A percentile compares a stretch with the other conserved stretches of the same genome.
phyloP scores from a whole-genome alignment of 495 filamentous ascomycete genomes.

The Neurospora sublineolata region DNA sequence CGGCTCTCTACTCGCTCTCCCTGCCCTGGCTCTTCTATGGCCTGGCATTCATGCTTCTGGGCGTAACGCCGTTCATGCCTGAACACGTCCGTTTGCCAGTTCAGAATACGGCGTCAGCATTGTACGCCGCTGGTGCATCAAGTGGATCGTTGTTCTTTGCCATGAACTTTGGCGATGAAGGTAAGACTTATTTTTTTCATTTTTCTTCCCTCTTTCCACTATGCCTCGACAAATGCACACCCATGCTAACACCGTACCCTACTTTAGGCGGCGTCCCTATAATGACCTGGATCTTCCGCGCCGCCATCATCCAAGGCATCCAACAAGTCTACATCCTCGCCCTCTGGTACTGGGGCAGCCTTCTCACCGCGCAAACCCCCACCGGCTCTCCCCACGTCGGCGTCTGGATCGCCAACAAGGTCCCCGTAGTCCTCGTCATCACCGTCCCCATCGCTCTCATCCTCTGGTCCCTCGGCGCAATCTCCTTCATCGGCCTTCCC shows the following conservation, averaged over 20 bases:
- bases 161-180: slow-evolving; percentile 55
- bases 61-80: slow-evolving; percentile 43
- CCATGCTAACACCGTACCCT: not conserved
- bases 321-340: slow-evolving; percentile 50
- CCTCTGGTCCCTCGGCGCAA: slow-evolving; percentile 37
- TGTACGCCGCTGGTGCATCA: slow-evolving; percentile 48
- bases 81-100: slow-evolving; percentile 35
- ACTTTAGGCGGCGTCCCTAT: slow-evolving; percentile 38
- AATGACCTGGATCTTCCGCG: slow-evolving; percentile 52
- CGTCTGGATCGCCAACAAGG: slow-evolving; percentile 13
- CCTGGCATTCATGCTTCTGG: slow-evolving; percentile 49
- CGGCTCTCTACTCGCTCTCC: slow-evolving; percentile 34
- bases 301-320: slow-evolving; percentile 50
- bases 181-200: slow-evolving; percentile 1
- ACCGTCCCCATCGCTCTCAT: slow-evolving; percentile 39
- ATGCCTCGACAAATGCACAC: not conserved
- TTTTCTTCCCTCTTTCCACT: not conserved
- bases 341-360: slow-evolving; percentile 53
- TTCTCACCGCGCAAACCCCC: slow-evolving; percentile 17
- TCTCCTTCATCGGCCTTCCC: slow-evolving; percentile 46
- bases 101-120: slow-evolving; percentile 45
- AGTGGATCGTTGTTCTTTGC: slow-evolving; percentile 53
- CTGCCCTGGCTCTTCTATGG: slow-evolving; percentile 47
- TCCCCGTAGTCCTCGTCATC: slow-evolving; percentile 32
- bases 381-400: slow-evolving; percentile 2